A percentile compares a stretch with the other conserved stretches of the same genome.
Evolutionary conservation across 2,329 filamentous ascomycete species (phyloP).

Genomic region (Talaromyces piceae): DNA sequence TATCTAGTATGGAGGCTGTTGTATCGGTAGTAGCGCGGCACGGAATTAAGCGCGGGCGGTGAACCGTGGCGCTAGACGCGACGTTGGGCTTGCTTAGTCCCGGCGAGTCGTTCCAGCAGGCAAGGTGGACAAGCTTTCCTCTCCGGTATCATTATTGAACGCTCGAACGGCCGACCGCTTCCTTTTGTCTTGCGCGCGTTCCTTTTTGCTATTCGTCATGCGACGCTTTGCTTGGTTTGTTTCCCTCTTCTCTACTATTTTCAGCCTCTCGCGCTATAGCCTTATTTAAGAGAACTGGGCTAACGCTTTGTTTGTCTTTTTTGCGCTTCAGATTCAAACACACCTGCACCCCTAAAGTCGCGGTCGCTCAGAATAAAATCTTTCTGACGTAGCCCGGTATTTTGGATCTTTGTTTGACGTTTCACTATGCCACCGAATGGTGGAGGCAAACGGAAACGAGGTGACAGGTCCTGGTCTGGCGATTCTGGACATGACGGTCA

Average conservation of each 20-base stretch:
- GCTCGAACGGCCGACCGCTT: background rate
- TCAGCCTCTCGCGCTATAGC: background rate
- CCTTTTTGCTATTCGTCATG: constrained; percentile 2
- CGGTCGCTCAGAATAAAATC: constrained; percentile 18
- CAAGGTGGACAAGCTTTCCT: constrained; percentile 1
- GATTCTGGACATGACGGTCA: constrained; percentile 34
- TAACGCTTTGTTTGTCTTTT: background rate
- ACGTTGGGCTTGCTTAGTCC: constrained; percentile 1
- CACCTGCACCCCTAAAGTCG: constrained; percentile 22
- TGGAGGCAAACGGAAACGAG: constrained; percentile 50
- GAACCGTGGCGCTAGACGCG: constrained; percentile 7
- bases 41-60: background rate
- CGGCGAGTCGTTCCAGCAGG: constrained; percentile 5
- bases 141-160: background rate
- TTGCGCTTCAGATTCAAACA: constrained; percentile 1
- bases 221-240: constrained; percentile 5
- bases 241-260: background rate
- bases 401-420: background rate
- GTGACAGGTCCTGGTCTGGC: constrained; percentile 37
- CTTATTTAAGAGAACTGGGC: background rate
- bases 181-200: constrained; percentile 6
- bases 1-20: background rate
- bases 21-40: background rate
- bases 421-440: constrained; percentile 44
- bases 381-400: background rate